phyloP scores from a whole-genome alignment of 306 rosid genomes.

The Cicer arietinum region DNA sequence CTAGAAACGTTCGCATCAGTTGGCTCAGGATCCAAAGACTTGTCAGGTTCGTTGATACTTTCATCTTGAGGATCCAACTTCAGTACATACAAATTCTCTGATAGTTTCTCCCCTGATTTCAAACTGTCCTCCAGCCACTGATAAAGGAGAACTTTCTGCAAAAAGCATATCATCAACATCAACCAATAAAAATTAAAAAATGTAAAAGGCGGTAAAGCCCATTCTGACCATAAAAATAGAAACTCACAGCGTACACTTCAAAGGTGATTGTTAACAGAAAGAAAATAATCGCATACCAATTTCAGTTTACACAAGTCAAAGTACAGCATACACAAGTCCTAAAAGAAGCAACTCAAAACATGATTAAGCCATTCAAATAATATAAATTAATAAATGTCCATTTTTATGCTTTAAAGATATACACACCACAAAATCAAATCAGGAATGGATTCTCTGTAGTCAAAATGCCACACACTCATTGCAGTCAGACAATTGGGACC shows the following conservation, averaged over 20 bases:
- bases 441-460: background rate
- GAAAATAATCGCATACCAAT: constrained; percentile 13
- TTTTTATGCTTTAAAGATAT: constrained; percentile 11
- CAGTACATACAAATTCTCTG: constrained; percentile 67
- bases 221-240: constrained; percentile 25
- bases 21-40: constrained; percentile 38
- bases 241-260: constrained; percentile 15
- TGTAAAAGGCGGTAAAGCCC: background rate
- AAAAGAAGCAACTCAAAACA: constrained; percentile 17
- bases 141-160: constrained; percentile 67
- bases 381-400: background rate
- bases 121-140: constrained; percentile 91
- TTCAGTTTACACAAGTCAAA: constrained; percentile 25
- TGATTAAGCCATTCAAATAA: constrained; percentile 19
- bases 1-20: constrained; percentile 39
- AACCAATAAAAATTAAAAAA: constrained; percentile 21
- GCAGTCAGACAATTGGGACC: background rate
- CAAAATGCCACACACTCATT: constrained; percentile 1
- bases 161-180: constrained; percentile 6
- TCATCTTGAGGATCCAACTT: constrained; percentile 52
- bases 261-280: constrained; percentile 6
- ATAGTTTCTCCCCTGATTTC: constrained; percentile 70
- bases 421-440: constrained; percentile 8
- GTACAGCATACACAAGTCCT: background rate
- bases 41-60: constrained; percentile 36